Evolutionary conservation across 306 rosid species (phyloP), one percentile per base, ranked within the genome.

Genomic region (Leucaena leucocephala): DNA sequence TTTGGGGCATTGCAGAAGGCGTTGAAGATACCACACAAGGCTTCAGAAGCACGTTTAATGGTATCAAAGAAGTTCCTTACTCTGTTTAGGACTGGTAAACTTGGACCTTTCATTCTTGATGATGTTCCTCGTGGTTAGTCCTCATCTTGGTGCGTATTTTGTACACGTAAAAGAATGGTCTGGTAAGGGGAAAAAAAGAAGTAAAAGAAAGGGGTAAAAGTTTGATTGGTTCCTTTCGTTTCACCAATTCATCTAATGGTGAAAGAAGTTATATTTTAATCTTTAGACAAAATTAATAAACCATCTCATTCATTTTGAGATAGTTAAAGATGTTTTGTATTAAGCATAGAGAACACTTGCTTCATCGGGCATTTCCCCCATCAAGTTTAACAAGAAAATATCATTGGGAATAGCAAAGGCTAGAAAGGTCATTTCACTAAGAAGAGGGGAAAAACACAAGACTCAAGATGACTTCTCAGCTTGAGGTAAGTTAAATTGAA

Each of bases 61-160:
- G 96, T 92, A 58, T 92, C 98, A 15, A 94, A 92, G 80, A 94
- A 92, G 76, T 86, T 92, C 59, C 94, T 94, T 48, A 87, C 94
- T 36, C 83, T 94, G 58, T 94, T 92, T 79, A 89, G 97, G 83
- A 74, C 87, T 0, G 97, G 98, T 55, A 94, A 92, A 78, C 88
- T 94, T 63, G 94, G 98, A 72, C 91, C 97, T 70, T 92, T 90
- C 68, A 88, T 92, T 82, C 97, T 94, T 17, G 98, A 94, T 81
- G 97, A 94, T 69, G 98, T 92, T 62, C 97, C 97, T 27, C 27
- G 27, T 27, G 27, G 1, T 27, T 27, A 27, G 27, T 27, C 27
- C 27, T 27, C 27, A 27, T 27, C 27, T 27, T 0, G 27, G 27
- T 16, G 22, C 21, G n/a, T 13, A 48, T 48, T 48, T 48, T 48